Conservation (phyloP, 805 yeast species). For the Maudiozyma bulderi region DNA sequence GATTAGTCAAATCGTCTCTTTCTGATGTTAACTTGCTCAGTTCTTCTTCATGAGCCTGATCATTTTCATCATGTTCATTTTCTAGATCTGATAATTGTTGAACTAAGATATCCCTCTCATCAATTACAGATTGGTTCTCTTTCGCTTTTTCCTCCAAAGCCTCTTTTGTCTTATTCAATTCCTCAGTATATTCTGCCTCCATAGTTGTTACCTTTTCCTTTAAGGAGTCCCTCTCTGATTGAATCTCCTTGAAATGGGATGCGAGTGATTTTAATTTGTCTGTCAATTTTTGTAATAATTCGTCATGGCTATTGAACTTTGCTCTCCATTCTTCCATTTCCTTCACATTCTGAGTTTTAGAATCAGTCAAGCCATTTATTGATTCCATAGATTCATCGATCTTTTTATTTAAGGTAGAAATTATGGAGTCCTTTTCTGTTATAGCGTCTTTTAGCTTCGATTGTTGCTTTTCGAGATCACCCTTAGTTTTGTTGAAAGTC, state of each 20-base stretch:
- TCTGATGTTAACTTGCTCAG: neutral
- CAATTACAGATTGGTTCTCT: neutral
- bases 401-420: conserved; percentile 9
- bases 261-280: conserved; percentile 39
- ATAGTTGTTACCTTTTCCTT: conserved; percentile 1
- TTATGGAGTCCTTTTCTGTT: conserved; percentile 15
- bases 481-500: conserved; percentile 31
- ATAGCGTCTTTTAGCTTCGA: conserved; percentile 9
- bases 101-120: conserved; percentile 4
- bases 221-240: conserved; percentile 15
- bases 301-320: conserved; percentile 25
- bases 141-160: conserved; percentile 2
- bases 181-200: neutral
- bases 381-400: conserved; percentile 7
- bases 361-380: conserved; percentile 12
- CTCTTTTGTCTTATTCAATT: neutral
- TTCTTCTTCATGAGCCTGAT: neutral
- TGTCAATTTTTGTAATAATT: conserved; percentile 34
- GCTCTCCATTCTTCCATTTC: conserved; percentile 21
- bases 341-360: conserved; percentile 16
- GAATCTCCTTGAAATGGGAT: conserved; percentile 22
- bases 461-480: conserved; percentile 17
- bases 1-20: neutral
- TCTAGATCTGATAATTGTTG: conserved; percentile 4
- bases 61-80: neutral